Conservation (phyloP, 108 stramenopile genomes). For the Cyclotella choctawhatcheeana region DNA sequence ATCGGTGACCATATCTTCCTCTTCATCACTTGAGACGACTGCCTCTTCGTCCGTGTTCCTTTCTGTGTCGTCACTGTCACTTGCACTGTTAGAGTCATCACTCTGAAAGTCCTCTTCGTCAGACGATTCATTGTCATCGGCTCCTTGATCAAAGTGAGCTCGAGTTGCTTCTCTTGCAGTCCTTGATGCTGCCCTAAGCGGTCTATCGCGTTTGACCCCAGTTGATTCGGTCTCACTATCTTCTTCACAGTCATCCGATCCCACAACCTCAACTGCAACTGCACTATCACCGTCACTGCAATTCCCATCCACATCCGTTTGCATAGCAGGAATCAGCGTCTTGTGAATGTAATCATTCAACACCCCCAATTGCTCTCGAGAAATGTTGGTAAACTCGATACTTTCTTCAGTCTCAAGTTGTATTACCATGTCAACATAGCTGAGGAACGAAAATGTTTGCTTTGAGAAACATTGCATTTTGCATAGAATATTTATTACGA, state of each 20-base stretch:
- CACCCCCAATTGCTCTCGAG: conserved; percentile 66
- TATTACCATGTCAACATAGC: conserved; percentile 21
- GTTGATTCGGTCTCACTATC: conserved; percentile 23
- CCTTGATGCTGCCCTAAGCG: conserved; percentile 43
- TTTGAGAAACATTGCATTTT: background rate
- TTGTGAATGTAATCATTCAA: conserved; percentile 79
- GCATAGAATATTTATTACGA: conserved; percentile 30
- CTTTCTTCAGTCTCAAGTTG: conserved; percentile 33
- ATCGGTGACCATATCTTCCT: background rate
- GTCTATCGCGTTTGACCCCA: conserved; percentile 5
- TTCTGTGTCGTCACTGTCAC: conserved; percentile 21
- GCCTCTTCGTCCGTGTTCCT: conserved; percentile 4
- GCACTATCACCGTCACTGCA: conserved; percentile 13
- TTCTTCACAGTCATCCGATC: conserved; percentile 10
- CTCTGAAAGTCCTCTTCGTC: conserved; percentile 21
- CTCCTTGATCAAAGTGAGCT: conserved; percentile 18
- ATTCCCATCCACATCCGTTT: conserved; percentile 42
- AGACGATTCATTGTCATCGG: conserved; percentile 37
- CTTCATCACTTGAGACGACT: conserved; percentile 11
- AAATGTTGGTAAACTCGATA: conserved; percentile 82
- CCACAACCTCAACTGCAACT: conserved; percentile 18
- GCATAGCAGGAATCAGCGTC: conserved; percentile 77
- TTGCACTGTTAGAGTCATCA: conserved; percentile 16
- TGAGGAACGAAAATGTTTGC: background rate
- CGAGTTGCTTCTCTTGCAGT: conserved; percentile 43